Evolutionary conservation across 805 yeast species (phyloP).

Genomic region (Diddensiella santjacobensis): DNA sequence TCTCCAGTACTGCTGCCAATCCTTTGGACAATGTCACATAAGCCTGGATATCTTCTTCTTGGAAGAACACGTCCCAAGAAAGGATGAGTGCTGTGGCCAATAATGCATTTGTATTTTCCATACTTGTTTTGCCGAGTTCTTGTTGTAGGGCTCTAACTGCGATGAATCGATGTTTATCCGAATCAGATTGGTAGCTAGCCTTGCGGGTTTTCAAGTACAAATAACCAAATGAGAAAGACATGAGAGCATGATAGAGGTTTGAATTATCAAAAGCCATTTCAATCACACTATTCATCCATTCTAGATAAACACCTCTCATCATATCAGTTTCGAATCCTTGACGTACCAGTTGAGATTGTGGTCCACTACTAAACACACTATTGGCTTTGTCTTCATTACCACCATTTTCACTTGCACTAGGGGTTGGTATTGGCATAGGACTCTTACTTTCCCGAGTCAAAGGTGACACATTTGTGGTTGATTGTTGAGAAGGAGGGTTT

Average conservation of each 20-base stretch:
- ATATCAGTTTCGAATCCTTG: slow-evolving; percentile 29
- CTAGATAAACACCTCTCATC: slow-evolving; percentile 23
- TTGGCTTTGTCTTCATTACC: neutral
- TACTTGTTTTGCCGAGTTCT: slow-evolving; percentile 16
- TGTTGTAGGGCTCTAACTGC: slow-evolving; percentile 25
- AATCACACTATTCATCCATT: slow-evolving; percentile 25
- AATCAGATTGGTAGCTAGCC: slow-evolving; percentile 11
- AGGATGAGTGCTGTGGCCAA: slow-evolving; percentile 26
- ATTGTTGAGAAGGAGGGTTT: too few relatives aligned
- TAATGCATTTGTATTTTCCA: slow-evolving; percentile 22
- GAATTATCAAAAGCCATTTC: slow-evolving; percentile 22
- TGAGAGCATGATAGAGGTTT: slow-evolving; percentile 26
- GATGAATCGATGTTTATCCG: slow-evolving; percentile 24
- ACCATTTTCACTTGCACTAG: neutral
- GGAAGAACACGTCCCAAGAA: slow-evolving; percentile 31
- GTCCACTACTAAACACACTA: slow-evolving; percentile 6
- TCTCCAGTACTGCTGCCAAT: slow-evolving; percentile 28
- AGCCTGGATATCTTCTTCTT: slow-evolving; percentile 25
- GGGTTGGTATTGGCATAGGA: neutral
- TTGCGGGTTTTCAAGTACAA: slow-evolving; percentile 22
- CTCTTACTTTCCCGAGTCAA: neutral
- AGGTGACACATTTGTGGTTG: neutral
- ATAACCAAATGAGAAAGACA: slow-evolving; percentile 28
- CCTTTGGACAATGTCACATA: slow-evolving; percentile 29
- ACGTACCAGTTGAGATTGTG: slow-evolving; percentile 18